phyloP scores from a whole-genome alignment of 1,284 basidiomycete genomes.

The Ustilago sp. region DNA sequence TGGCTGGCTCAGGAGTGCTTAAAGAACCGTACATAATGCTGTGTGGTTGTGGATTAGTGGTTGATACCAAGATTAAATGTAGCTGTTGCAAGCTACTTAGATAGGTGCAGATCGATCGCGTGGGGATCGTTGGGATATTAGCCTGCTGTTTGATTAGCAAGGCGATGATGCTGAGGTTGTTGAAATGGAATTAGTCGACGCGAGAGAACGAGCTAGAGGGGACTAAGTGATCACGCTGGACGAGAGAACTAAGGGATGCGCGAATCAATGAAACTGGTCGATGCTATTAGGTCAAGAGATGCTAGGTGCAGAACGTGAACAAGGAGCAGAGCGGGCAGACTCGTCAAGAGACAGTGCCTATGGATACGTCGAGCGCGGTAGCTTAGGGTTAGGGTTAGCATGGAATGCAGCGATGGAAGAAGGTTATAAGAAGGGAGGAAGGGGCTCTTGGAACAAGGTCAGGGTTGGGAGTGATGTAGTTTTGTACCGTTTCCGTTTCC shows the following conservation, averaged over 20 bases:
- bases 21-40: slow-evolving; percentile 32
- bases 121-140: not conserved
- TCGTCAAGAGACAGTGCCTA: slow-evolving; percentile 15
- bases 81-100: not conserved
- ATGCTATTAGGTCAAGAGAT: not conserved
- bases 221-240: slow-evolving; percentile 11
- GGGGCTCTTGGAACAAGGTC: not conserved
- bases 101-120: not conserved
- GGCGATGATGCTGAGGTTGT: slow-evolving; percentile 6
- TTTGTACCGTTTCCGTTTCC: slow-evolving; percentile 24
- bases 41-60: not conserved
- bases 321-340: not conserved
- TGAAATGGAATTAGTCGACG: slow-evolving; percentile 17
- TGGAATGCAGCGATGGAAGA: not conserved
- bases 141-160: not conserved
- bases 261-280: not conserved
- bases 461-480: slow-evolving; percentile 12
- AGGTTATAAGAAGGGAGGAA: slow-evolving; percentile 1
- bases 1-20: slow-evolving; percentile 8
- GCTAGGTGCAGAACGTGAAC: slow-evolving; percentile 6
- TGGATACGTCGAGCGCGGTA: not conserved
- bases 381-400: no score
- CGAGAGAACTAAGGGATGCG: not conserved
- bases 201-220: not conserved
- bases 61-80: not conserved